Percentiles rank a stretch among this genome's conserved stretches.
phyloP scores from a whole-genome alignment of 345 rosid species.

The Raphanus sativus region DNA sequence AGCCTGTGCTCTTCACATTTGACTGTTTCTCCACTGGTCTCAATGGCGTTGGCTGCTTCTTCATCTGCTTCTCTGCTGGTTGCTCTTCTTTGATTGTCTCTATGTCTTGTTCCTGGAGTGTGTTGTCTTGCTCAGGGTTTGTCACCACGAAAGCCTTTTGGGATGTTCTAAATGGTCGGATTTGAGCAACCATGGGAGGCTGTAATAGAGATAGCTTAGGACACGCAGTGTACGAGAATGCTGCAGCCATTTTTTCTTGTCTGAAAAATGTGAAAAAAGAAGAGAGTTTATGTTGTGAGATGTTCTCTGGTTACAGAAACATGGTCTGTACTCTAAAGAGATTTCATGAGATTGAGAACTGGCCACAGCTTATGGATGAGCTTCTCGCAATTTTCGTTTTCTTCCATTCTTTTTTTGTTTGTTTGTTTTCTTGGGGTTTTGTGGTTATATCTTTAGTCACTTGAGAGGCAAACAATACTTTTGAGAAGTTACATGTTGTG shows the following conservation, averaged over 20 bases:
- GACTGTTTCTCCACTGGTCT: constrained; percentile 84
- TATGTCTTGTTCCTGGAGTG: constrained; percentile 19
- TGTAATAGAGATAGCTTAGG: constrained; percentile 28
- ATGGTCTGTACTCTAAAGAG: constrained; percentile 22
- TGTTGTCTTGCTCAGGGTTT: constrained; percentile 34
- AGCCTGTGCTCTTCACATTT: constrained; percentile 74
- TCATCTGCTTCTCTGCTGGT: constrained; percentile 31
- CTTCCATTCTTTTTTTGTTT: neutral
- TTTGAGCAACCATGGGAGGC: constrained; percentile 24
- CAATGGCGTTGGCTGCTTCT: constrained; percentile 46
- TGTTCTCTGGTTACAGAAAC: constrained; percentile 20
- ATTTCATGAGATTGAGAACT: constrained; percentile 26
- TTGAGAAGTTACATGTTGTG: neutral
- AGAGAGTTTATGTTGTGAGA: constrained; percentile 6
- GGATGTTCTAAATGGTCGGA: constrained; percentile 26
- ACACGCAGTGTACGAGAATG: constrained; percentile 36
- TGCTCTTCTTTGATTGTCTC: constrained; percentile 27
- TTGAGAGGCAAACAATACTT: neutral
- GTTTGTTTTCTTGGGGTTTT: constrained; percentile 5
- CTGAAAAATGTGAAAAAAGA: constrained; percentile 8
- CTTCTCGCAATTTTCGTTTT: neutral
- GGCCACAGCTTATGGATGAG: constrained; percentile 41
- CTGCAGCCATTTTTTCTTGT: constrained; percentile 27
- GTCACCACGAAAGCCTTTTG: constrained; percentile 22
- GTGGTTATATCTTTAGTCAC: constrained; percentile 12